phyloP scores from a whole-genome alignment of 306 rosid species.

The Calophaca sinica region DNA sequence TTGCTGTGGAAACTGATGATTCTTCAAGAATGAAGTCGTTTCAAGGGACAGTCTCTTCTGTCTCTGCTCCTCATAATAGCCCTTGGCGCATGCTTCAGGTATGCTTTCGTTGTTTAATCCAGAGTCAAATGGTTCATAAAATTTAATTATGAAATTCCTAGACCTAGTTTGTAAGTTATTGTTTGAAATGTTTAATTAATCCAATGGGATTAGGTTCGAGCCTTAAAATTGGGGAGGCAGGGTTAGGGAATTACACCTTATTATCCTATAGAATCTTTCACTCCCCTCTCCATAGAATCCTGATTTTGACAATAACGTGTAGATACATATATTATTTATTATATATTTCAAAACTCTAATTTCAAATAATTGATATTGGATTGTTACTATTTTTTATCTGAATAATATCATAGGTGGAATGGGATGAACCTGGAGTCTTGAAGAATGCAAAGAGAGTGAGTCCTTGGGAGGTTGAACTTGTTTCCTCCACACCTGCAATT shows the following conservation, averaged over 20 bases:
- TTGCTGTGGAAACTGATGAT: constrained; percentile 64
- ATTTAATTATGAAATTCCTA: too few species aligned
- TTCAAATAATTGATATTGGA: not conserved
- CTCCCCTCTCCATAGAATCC: too few species aligned
- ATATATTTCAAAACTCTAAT: too few species aligned
- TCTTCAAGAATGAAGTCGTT: constrained; percentile 59
- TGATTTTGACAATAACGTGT: too few species aligned
- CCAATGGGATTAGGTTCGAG: too few species aligned
- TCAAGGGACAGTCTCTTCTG: constrained; percentile 61
- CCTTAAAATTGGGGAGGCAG: too few species aligned
- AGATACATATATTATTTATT: too few species aligned
- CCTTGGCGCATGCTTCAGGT: constrained; percentile 84
- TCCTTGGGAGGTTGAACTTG: not conserved
- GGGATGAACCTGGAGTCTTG: not conserved
- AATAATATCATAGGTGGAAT: not conserved
- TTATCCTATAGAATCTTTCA: too few species aligned
- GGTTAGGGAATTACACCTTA: too few species aligned
- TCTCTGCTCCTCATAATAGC: constrained; percentile 16
- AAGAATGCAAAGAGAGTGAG: not conserved
- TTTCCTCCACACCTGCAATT: not conserved
- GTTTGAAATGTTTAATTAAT: too few species aligned
- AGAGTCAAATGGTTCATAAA: too few species aligned
- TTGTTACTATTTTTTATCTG: not conserved
- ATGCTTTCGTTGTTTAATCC: not conserved
- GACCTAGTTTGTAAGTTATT: too few species aligned